Evolutionary conservation across 2,329 filamentous ascomycete genomes (phyloP).

Genomic region (Fusarium odoratissimum): DNA sequence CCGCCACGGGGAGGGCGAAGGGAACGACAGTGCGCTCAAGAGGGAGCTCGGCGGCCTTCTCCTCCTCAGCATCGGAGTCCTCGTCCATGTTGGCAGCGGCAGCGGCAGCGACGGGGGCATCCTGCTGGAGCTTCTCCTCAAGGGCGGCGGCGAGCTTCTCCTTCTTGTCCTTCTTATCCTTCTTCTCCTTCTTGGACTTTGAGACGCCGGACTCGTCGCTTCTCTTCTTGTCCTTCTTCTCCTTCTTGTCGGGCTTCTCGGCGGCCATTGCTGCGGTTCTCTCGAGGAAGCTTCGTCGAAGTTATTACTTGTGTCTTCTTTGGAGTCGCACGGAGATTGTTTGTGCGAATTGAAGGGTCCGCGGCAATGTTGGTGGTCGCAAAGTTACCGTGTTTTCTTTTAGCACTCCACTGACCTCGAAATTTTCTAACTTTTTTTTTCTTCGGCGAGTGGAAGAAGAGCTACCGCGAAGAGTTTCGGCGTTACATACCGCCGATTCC

Average conservation of each 20-base stretch:
- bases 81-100: conserved; percentile 57
- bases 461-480: conserved; percentile 45
- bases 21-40: conserved; percentile 76
- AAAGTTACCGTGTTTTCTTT: conserved; percentile 43
- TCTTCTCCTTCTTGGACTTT: conserved; percentile 70
- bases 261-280: conserved; percentile 56
- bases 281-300: conserved; percentile 22
- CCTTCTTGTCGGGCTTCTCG: conserved; percentile 63
- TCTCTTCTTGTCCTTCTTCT: conserved; percentile 71
- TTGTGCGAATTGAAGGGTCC: conserved; percentile 39
- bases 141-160: conserved; percentile 75
- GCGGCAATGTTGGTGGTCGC: conserved; percentile 37
- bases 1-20: conserved; percentile 83
- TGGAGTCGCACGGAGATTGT: conserved; percentile 9
- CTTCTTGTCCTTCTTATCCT: conserved; percentile 78
- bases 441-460: conserved; percentile 44
- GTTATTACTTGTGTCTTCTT: conserved; percentile 18
- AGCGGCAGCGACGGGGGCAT: conserved; percentile 58
- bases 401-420: conserved; percentile 45
- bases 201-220: conserved; percentile 64
- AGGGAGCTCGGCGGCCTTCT: conserved; percentile 56
- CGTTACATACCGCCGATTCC: conserved; percentile 49
- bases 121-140: conserved; percentile 72
- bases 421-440: conserved; percentile 53
- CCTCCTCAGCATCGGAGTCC: conserved; percentile 60